phyloP scores from a whole-genome alignment of 805 yeast genomes.

The Metschnikowia vanudenii region DNA sequence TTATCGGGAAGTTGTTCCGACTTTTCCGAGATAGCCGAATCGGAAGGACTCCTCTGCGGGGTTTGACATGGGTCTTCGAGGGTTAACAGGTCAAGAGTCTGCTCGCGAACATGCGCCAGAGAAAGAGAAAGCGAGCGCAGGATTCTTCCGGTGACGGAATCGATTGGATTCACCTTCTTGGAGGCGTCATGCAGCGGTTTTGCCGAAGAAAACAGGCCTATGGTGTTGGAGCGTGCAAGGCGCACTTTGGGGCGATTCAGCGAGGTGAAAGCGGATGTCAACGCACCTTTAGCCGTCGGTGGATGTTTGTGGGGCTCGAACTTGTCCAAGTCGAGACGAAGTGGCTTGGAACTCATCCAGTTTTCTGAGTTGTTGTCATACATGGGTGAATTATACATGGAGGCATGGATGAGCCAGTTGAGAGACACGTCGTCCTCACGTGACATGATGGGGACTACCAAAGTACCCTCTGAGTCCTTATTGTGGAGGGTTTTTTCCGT shows the following conservation, averaged over 20 bases:
- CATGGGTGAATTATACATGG: slow-evolving; percentile 9
- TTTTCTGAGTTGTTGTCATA: slow-evolving; percentile 14
- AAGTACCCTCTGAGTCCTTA: slow-evolving; percentile 12
- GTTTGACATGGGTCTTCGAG: neutral
- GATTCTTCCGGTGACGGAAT: neutral
- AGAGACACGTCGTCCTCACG: slow-evolving; percentile 8
- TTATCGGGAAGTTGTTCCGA: neutral
- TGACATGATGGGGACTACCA: slow-evolving; percentile 3
- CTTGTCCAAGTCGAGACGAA: neutral
- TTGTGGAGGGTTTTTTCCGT: slow-evolving; percentile 4
- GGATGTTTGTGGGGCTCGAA: slow-evolving; percentile 2
- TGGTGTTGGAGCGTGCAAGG: slow-evolving; percentile 3
- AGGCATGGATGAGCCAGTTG: slow-evolving; percentile 14
- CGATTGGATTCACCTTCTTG: neutral
- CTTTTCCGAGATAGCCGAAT: neutral
- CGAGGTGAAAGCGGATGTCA: neutral
- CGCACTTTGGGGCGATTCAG: neutral
- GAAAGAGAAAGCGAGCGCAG: neutral
- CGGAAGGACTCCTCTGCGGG: neutral
- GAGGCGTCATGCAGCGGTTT: neutral
- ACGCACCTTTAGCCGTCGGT: neutral
- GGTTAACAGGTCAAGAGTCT: neutral
- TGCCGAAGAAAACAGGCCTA: neutral
- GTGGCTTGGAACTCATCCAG: slow-evolving; percentile 15
- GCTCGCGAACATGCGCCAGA: neutral